Conservation (phyloP, 2,329 filamentous ascomycete genomes). For the Trichoderma citrinoviride region DNA sequence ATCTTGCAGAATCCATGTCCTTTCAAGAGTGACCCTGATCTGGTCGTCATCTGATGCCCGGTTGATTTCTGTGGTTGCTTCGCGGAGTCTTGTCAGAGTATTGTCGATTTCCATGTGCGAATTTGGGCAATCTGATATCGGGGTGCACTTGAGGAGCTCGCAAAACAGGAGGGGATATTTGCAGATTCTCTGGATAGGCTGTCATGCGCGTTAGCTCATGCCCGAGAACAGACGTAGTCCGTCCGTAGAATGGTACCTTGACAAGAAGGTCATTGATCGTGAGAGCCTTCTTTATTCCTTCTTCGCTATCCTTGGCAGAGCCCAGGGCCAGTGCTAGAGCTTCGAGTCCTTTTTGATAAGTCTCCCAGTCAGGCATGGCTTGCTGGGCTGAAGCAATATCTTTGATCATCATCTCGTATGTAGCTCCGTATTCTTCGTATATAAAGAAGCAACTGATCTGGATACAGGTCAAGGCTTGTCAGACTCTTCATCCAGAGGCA, state of each 20-base stretch:
- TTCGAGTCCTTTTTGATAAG: constrained; percentile 83
- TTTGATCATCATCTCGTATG: constrained; percentile 81
- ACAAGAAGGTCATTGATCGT: constrained; percentile 84
- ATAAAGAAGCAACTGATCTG: constrained; percentile 79
- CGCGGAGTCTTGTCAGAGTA: constrained; percentile 67
- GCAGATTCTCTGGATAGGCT: constrained; percentile 91
- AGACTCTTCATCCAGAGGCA: neutral
- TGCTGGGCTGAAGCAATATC: constrained; percentile 69
- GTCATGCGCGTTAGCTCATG: constrained; percentile 3
- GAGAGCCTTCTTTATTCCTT: constrained; percentile 69
- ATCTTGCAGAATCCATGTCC: constrained; percentile 81
- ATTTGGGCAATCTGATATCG: constrained; percentile 78
- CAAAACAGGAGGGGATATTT: constrained; percentile 85
- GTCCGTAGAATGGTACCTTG: constrained; percentile 58
- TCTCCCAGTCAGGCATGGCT: constrained; percentile 69
- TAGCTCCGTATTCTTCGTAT: constrained; percentile 89
- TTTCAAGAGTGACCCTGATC: constrained; percentile 69
- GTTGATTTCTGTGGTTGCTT: constrained; percentile 78
- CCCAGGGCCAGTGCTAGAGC: constrained; percentile 72
- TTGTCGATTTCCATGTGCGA: constrained; percentile 78
- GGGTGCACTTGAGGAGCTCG: constrained; percentile 79
- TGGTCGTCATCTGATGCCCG: constrained; percentile 73
- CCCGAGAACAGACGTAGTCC: neutral
- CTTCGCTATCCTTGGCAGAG: constrained; percentile 62
- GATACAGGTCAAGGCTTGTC: constrained; percentile 1